phyloP scores from a whole-genome alignment of 179 eudicot genomes.

The Corrigiola litoralis region DNA sequence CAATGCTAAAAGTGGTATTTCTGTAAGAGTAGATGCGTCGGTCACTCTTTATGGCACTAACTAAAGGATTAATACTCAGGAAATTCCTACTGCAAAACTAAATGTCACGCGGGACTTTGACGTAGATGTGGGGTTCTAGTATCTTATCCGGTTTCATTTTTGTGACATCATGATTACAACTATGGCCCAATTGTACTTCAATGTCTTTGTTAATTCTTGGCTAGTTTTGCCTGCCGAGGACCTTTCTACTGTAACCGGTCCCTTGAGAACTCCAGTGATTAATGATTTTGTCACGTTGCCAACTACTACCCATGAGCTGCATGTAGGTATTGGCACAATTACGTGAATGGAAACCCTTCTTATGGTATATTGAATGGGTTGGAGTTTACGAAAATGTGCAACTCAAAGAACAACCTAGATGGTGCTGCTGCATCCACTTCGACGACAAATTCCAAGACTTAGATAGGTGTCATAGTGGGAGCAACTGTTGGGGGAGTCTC shows the following conservation, averaged over 20 bases:
- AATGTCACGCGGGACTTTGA: conserved; percentile 67
- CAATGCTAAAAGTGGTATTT: conserved; percentile 36
- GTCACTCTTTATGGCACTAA: conserved; percentile 33
- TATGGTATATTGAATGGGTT: conserved; percentile 75
- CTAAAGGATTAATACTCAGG: conserved; percentile 20
- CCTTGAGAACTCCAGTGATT: conserved; percentile 48
- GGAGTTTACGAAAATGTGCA: conserved; percentile 73
- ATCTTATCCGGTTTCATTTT: conserved; percentile 66
- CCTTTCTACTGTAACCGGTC: conserved; percentile 20
- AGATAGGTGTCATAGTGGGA: conserved; percentile 52
- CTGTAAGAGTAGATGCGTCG: conserved; percentile 39
- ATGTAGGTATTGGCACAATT: conserved; percentile 62
- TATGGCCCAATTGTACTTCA: conserved; percentile 44
- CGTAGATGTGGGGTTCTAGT: conserved; percentile 65
- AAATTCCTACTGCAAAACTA: conserved; percentile 42
- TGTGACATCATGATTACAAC: conserved; percentile 62
- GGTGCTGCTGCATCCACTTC: conserved; percentile 27
- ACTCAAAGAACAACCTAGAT: conserved; percentile 48
- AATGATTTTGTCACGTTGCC: conserved; percentile 46
- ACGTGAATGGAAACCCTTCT: conserved; percentile 30
- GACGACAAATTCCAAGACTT: conserved; percentile 27
- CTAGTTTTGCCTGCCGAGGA: conserved; percentile 36
- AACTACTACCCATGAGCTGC: conserved; percentile 27
- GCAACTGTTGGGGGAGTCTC: conserved; percentile 40
- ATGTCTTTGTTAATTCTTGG: conserved; percentile 49